These are phyloP conservation scores for Casuarina glauca DNA, from an alignment of 306 rosid genomes.

Conservation along the genomic window DNA sequence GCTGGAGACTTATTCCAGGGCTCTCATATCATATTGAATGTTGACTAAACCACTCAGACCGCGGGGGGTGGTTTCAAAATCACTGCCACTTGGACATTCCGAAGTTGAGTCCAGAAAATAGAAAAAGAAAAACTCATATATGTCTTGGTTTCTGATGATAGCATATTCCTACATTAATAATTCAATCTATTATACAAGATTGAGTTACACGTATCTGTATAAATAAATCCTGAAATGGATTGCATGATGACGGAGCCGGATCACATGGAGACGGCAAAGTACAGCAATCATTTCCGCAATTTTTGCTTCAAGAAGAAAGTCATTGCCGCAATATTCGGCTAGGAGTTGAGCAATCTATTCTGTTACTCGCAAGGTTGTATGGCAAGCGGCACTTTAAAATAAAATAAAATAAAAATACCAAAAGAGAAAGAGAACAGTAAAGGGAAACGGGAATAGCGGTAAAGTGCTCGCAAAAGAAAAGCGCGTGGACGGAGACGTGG, in stretches of 20 bases:
- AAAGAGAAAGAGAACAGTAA: not conserved
- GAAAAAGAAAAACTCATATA: not conserved
- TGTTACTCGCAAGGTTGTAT: not conserved
- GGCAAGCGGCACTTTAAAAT: not conserved
- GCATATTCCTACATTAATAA: not conserved
- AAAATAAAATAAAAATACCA: not conserved
- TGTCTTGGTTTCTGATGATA: no score
- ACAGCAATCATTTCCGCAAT: not conserved
- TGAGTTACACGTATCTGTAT: no score
- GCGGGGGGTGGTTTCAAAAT: not conserved
- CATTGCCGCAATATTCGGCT: no score
- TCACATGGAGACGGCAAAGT: no score
- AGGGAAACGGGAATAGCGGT: not conserved
- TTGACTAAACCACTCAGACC: not conserved
- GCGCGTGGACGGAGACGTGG: not conserved
- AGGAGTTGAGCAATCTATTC: no score
- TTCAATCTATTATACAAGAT: no score
- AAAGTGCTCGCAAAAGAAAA: not conserved
- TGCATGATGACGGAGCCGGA: no score
- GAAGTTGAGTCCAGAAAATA: not conserved
- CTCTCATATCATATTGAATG: conserved; percentile 3
- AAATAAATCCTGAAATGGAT: no score
- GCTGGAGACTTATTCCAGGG: conserved; percentile 4
- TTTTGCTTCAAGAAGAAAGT: conserved; percentile 5
- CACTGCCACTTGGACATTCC: not conserved